A percentile compares a stretch with the other conserved stretches of the same genome.
phyloP scores from a whole-genome alignment of 1,284 basidiomycete species.

The Erythrobasidium hasegawianum region DNA sequence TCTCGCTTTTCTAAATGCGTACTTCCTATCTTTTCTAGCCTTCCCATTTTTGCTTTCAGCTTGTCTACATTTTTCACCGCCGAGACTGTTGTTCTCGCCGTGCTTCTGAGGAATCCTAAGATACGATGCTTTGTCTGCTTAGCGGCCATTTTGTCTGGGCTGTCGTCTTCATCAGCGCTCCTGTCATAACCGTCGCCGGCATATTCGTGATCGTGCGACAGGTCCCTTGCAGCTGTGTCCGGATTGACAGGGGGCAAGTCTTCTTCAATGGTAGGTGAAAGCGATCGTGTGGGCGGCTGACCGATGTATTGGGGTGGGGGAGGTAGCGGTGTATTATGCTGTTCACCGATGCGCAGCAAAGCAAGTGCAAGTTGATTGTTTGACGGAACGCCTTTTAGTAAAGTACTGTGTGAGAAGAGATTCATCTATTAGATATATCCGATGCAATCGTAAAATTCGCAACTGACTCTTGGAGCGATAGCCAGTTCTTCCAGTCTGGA shows the following conservation, averaged over 20 bases:
- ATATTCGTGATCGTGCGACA: conserved; percentile 39
- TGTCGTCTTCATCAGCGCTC: conserved; percentile 16
- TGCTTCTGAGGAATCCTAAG: conserved; percentile 44
- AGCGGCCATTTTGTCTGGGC: conserved; percentile 1
- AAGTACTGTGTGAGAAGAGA: conserved; percentile 47
- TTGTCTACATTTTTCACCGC: conserved; percentile 47
- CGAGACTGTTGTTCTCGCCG: conserved; percentile 44
- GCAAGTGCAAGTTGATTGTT: conserved; percentile 59
- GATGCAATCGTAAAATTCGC: no score
- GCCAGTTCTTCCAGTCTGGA: conserved; percentile 54
- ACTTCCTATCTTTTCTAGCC: conserved; percentile 40
- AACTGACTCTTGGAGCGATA: conserved; percentile 54
- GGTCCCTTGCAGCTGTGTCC: conserved; percentile 36
- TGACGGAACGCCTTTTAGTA: conserved; percentile 57
- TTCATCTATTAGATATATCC: no score
- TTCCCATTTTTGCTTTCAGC: conserved; percentile 43
- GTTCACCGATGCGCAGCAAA: conserved; percentile 55
- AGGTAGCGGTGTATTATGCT: conserved; percentile 52
- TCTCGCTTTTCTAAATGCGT: conserved; percentile 44
- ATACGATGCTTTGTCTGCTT: conserved; percentile 42
- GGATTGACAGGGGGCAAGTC: conserved; percentile 40
- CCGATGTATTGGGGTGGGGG: conserved; percentile 49
- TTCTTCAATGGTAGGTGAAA: conserved; percentile 36
- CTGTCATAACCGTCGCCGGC: conserved; percentile 36
- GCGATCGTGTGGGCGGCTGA: conserved; percentile 16